Evolutionary conservation across 495 filamentous ascomycete genomes (phyloP).

Genomic region (Xeromyces bisporus): DNA sequence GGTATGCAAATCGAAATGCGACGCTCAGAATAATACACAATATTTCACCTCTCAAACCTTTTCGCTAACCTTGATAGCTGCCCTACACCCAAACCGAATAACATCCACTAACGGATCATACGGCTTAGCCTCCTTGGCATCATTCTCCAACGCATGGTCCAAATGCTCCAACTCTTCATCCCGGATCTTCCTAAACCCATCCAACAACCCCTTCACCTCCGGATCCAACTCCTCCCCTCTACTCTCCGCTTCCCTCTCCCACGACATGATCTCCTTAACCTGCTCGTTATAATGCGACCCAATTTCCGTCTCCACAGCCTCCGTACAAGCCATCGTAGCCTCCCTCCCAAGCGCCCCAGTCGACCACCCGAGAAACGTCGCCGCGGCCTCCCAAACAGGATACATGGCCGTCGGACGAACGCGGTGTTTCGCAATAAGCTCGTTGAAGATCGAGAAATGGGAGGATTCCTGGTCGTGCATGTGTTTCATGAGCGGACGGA

Average conservation of each 20-base stretch:
- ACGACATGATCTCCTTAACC: constrained; percentile 60
- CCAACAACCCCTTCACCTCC: constrained; percentile 58
- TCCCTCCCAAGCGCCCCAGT: constrained; percentile 84
- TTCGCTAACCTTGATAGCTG: constrained; percentile 88
- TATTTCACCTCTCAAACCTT: constrained; percentile 35
- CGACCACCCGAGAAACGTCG: constrained; percentile 72
- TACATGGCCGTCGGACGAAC: constrained; percentile 90
- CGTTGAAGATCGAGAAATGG: constrained; percentile 75
- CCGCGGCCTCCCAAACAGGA: constrained; percentile 73
- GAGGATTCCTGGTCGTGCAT: constrained; percentile 95
- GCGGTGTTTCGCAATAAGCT: constrained; percentile 67
- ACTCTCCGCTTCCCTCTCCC: constrained; percentile 47
- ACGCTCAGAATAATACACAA: neutral
- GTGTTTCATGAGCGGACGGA: constrained; percentile 80
- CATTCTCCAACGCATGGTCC: constrained; percentile 86
- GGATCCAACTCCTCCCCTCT: constrained; percentile 60
- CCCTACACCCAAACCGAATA: constrained; percentile 73
- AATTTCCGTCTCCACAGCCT: constrained; percentile 97
- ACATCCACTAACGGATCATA: constrained; percentile 79
- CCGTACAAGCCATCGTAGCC: constrained; percentile 96
- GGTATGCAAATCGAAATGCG: neutral
- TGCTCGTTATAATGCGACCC: constrained; percentile 92
- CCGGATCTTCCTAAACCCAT: constrained; percentile 62
- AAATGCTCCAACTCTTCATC: constrained; percentile 96
- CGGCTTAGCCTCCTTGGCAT: constrained; percentile 71